Percentiles rank a stretch among this genome's conserved stretches.
These are phyloP conservation scores for Pisolithus albus DNA, from an alignment of 768 basidiomycete genomes.

Conservation along the genomic window DNA sequence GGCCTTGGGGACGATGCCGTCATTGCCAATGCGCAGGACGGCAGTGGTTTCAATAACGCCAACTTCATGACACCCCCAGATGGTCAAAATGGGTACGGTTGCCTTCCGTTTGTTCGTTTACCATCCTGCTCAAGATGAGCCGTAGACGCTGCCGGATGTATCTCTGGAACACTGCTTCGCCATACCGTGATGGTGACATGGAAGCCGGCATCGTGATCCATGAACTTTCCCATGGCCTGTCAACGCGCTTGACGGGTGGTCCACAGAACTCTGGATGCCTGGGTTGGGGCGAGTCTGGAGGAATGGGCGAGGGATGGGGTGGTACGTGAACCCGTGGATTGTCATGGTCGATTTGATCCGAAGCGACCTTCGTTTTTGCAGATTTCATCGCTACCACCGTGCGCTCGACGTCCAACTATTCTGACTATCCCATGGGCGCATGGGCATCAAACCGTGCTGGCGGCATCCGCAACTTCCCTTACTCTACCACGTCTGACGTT, in stretches of 20 bases:
- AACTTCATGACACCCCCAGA: conserved; percentile 87
- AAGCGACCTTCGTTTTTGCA: conserved; percentile 6
- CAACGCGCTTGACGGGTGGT: conserved; percentile 92
- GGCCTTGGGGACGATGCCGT: conserved; percentile 85
- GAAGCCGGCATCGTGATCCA: conserved; percentile 97
- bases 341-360: background rate
- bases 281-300: conserved; percentile 92
- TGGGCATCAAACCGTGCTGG: conserved; percentile 79
- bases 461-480: conserved; percentile 86
- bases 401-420: conserved; percentile 64
- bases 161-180: conserved; percentile 85
- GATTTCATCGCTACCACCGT: conserved; percentile 87
- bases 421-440: conserved; percentile 85
- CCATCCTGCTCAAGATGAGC: background rate
- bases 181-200: conserved; percentile 91
- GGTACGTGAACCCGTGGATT: conserved; percentile 29
- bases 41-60: conserved; percentile 86
- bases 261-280: conserved; percentile 89
- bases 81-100: conserved; percentile 62
- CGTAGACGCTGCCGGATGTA: conserved; percentile 84
- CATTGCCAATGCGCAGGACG: conserved; percentile 93
- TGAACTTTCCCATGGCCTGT: conserved; percentile 82
- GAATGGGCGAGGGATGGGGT: conserved; percentile 99
- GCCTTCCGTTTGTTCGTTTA: background rate
- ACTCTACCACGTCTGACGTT: conserved; percentile 67